Evolutionary conservation across 2,329 filamentous ascomycete genomes (phyloP).

Genomic region (Fusarium sp.): DNA sequence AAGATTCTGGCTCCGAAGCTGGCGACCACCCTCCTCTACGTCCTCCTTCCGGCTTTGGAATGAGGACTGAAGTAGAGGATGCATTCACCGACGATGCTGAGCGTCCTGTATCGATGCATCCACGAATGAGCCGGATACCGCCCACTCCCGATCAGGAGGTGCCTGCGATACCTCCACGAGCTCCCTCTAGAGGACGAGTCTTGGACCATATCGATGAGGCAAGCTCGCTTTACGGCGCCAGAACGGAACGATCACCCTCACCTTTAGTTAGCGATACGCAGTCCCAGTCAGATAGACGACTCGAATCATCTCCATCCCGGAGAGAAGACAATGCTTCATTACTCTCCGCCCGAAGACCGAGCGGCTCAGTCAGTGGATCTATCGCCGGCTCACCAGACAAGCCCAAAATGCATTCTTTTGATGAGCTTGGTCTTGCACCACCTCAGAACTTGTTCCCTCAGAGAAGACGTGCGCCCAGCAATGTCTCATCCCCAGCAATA

Average conservation of each 20-base stretch:
- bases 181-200: constrained; percentile 55
- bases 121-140: constrained; percentile 75
- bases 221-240: constrained; percentile 62
- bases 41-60: constrained; percentile 53
- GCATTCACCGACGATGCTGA: constrained; percentile 58
- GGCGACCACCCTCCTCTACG: constrained; percentile 49
- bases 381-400: constrained; percentile 60
- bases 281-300: constrained; percentile 46
- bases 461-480: constrained; percentile 66
- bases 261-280: constrained; percentile 59
- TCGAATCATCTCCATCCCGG: constrained; percentile 48
- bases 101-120: constrained; percentile 80
- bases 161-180: constrained; percentile 59
- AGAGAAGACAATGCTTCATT: constrained; percentile 53
- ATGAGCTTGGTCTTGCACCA: constrained; percentile 64
- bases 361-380: constrained; percentile 43
- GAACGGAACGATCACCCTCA: constrained; percentile 69
- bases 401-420: constrained; percentile 59
- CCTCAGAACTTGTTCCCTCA: constrained; percentile 61
- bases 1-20: constrained; percentile 66
- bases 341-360: constrained; percentile 50
- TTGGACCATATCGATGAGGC: constrained; percentile 56
- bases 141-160: constrained; percentile 62
- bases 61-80: constrained; percentile 69
- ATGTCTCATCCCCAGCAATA: constrained; percentile 71